Evolutionary conservation across 2,329 filamentous ascomycete genomes (phyloP).

Genomic region (Didymella keratinophila): DNA sequence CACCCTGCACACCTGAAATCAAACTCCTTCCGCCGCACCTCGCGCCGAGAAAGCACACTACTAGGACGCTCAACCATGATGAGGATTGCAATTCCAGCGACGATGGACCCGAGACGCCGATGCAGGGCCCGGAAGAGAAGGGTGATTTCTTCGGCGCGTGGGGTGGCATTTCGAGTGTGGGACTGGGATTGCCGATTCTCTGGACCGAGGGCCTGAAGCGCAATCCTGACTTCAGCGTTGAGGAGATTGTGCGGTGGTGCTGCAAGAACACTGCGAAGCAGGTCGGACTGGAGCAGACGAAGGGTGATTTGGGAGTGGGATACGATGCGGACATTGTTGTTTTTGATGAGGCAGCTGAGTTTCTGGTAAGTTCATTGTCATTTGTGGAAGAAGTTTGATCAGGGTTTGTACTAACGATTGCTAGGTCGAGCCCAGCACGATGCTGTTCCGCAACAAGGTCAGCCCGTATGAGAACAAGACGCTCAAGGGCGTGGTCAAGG

Average conservation of each 20-base stretch:
- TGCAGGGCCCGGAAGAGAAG: constrained; percentile 52
- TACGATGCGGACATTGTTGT: constrained; percentile 92
- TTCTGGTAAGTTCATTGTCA: constrained; percentile 66
- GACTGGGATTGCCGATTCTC: constrained; percentile 88
- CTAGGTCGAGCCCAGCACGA: constrained; percentile 67
- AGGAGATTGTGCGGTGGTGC: constrained; percentile 86
- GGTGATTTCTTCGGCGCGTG: constrained; percentile 97
- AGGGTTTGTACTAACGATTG: background rate
- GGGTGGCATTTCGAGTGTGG: constrained; percentile 95
- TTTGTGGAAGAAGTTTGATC: too few species aligned
- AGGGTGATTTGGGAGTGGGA: constrained; percentile 81
- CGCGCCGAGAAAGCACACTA: constrained; percentile 55
- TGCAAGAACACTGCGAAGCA: constrained; percentile 86
- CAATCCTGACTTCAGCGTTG: constrained; percentile 63
- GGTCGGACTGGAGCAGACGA: constrained; percentile 80
- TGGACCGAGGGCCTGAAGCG: constrained; percentile 77
- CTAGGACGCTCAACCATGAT: constrained; percentile 42
- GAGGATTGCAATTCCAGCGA: constrained; percentile 48
- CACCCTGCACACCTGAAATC: constrained; percentile 91
- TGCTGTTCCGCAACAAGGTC: constrained; percentile 95
- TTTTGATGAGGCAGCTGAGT: constrained; percentile 84
- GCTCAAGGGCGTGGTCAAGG: constrained; percentile 78
- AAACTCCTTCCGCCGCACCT: constrained; percentile 83
- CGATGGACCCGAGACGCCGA: constrained; percentile 37
- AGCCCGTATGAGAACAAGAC: constrained; percentile 86